These are phyloP conservation scores for Exobasidium cylindrosporum DNA, from an alignment of 1,284 basidiomycete genomes.

Conservation along the genomic window DNA sequence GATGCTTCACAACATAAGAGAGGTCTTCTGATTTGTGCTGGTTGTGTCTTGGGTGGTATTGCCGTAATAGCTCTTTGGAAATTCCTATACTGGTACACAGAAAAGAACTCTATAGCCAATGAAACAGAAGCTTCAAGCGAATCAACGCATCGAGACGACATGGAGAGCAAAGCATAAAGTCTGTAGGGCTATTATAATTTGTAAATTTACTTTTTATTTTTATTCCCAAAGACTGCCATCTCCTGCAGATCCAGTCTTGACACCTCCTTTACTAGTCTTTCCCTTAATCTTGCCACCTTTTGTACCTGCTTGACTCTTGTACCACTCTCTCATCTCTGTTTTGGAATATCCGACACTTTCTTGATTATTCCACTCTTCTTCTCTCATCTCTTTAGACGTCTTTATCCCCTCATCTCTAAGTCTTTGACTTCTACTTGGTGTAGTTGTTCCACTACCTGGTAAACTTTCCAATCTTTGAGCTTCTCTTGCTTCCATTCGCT, in stretches of 20 bases:
- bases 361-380: constrained; percentile 41
- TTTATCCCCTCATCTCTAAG: constrained; percentile 34
- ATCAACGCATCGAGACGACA: too few species aligned
- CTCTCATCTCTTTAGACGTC: constrained; percentile 30
- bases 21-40: constrained; percentile 1
- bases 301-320: constrained; percentile 31
- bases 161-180: too few species aligned
- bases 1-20: not conserved
- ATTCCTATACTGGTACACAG: too few species aligned
- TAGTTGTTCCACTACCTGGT: constrained; percentile 24
- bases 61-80: too few species aligned
- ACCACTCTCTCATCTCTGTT: constrained; percentile 42
- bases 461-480: constrained; percentile 25
- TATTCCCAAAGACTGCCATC: constrained; percentile 46
- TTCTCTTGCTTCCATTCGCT: constrained; percentile 28
- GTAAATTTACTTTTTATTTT: not conserved
- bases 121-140: too few species aligned
- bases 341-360: constrained; percentile 28
- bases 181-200: too few species aligned
- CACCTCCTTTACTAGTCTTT: constrained; percentile 42
- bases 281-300: constrained; percentile 49
- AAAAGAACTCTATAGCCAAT: too few species aligned
- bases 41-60: not conserved
- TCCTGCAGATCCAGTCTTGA: constrained; percentile 31
- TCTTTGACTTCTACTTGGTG: constrained; percentile 37